A percentile compares a stretch with the other conserved stretches of the same genome.
Evolutionary conservation across 2,329 filamentous ascomycete genomes (phyloP).

Genomic region (Sporothrix globosa): DNA sequence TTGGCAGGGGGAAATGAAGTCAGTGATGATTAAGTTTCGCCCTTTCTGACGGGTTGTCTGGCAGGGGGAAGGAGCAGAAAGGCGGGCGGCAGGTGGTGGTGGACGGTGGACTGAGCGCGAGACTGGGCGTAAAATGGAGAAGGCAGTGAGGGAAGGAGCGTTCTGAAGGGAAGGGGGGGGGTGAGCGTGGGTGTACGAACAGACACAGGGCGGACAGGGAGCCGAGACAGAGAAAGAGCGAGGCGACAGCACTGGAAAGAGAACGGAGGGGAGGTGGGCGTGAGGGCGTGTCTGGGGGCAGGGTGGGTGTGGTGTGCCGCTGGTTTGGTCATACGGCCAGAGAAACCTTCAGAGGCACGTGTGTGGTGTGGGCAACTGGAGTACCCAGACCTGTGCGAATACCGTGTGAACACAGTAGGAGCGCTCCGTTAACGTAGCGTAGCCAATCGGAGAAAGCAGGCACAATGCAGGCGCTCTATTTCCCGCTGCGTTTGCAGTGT

Average conservation of each 20-base stretch:
- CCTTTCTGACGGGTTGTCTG: conserved; percentile 15
- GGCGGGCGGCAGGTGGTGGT: conserved; percentile 21
- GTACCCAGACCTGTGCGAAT: neutral
- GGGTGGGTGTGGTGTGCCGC: conserved; percentile 18
- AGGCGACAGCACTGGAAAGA: conserved; percentile 19
- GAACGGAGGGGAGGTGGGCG: neutral
- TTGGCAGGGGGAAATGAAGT: conserved; percentile 30
- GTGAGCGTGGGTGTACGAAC: conserved; percentile 1
- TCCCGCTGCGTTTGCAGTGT: conserved; percentile 21
- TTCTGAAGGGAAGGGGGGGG: conserved; percentile 3
- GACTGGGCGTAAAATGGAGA: neutral
- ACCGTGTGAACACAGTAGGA: conserved; percentile 15
- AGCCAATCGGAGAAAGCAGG: conserved; percentile 31
- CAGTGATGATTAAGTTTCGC: conserved; percentile 36
- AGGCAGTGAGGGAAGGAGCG: conserved; percentile 14
- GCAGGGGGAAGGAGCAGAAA: conserved; percentile 6
- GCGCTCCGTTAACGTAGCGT: conserved; percentile 25
- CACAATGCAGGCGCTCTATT: neutral
- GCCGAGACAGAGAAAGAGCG: conserved; percentile 1
- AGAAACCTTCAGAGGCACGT: conserved; percentile 24
- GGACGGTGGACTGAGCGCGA: conserved; percentile 27
- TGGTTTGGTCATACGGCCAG: conserved; percentile 26
- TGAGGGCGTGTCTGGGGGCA: conserved; percentile 10
- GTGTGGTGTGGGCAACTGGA: conserved; percentile 7
- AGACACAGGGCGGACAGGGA: conserved; percentile 12